Conservation (phyloP, 1,139 yeast genomes). For the Scheffersomyces lignicola region DNA sequence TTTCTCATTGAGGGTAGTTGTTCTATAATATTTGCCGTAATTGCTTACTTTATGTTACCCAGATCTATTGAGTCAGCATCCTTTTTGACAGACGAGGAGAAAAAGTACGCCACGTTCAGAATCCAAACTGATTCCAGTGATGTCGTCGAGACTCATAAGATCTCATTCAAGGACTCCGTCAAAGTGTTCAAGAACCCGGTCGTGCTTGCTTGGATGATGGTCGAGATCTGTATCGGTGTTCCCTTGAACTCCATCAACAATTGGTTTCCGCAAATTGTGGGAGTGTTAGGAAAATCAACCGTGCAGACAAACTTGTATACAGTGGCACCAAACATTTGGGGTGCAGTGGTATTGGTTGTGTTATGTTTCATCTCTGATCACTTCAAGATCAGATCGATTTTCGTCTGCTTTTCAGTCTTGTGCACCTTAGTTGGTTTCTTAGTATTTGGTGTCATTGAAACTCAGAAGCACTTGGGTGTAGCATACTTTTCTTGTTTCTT, state of each 20-base stretch:
- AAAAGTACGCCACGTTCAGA: conserved; percentile 23
- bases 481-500: conserved; percentile 40
- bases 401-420: conserved; percentile 36
- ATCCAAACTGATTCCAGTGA: conserved; percentile 29
- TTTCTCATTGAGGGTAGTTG: conserved; percentile 22
- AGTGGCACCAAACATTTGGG: conserved; percentile 33
- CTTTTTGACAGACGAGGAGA: conserved; percentile 26
- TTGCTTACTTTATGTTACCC: conserved; percentile 20
- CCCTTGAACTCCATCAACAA: conserved; percentile 49
- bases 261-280: conserved; percentile 43
- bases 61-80: conserved; percentile 26
- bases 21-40: conserved; percentile 16
- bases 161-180: conserved; percentile 22
- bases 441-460: conserved; percentile 46
- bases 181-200: conserved; percentile 30
- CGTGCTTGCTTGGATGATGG: conserved; percentile 29
- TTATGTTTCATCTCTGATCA: conserved; percentile 26
- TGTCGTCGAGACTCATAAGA: conserved; percentile 18
- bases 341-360: conserved; percentile 24
- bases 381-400: conserved; percentile 29
- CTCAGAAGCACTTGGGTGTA: conserved; percentile 33
- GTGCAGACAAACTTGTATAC: conserved; percentile 30
- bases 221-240: conserved; percentile 47
- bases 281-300: conserved; percentile 26
- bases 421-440: conserved; percentile 44